Evolutionary conservation across 768 basidiomycete species (phyloP).

Genomic region (Boletus patriciae): DNA sequence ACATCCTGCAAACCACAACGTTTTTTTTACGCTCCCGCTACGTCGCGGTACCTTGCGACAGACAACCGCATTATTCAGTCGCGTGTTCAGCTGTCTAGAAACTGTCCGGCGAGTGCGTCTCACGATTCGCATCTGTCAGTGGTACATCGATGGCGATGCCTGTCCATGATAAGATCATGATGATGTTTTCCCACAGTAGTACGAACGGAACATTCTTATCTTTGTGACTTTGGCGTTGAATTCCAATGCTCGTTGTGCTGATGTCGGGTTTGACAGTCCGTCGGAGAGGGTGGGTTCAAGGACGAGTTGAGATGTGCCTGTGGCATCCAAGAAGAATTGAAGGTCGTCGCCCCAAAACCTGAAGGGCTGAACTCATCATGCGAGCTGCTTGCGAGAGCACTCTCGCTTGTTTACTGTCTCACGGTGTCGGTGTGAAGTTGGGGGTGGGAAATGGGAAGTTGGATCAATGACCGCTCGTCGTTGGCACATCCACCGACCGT

Average conservation of each 20-base stretch:
- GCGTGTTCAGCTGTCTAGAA: neutral
- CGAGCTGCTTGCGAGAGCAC: neutral
- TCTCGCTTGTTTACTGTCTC: neutral
- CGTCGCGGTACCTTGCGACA: neutral
- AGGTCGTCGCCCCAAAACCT: neutral
- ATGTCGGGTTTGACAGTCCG: neutral
- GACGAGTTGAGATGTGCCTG: neutral
- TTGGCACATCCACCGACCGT: neutral
- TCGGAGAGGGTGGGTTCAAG: neutral
- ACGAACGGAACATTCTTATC: slow-evolving; percentile 3
- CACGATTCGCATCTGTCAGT: neutral
- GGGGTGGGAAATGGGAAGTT: neutral
- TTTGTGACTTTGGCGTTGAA: neutral
- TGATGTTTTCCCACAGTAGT: neutral
- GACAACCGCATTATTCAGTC: too few species aligned
- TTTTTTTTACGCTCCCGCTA: neutral
- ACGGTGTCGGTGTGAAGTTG: neutral
- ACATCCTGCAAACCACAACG: neutral
- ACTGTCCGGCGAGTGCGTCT: neutral
- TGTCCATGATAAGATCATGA: slow-evolving; percentile 1
- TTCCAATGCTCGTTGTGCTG: neutral
- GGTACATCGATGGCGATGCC: neutral
- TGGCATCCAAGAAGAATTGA: neutral
- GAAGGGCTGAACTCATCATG: too few species aligned
- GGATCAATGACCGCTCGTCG: neutral